phyloP scores from a whole-genome alignment of 2,329 filamentous ascomycete species.

The Fusarium newnesense region DNA sequence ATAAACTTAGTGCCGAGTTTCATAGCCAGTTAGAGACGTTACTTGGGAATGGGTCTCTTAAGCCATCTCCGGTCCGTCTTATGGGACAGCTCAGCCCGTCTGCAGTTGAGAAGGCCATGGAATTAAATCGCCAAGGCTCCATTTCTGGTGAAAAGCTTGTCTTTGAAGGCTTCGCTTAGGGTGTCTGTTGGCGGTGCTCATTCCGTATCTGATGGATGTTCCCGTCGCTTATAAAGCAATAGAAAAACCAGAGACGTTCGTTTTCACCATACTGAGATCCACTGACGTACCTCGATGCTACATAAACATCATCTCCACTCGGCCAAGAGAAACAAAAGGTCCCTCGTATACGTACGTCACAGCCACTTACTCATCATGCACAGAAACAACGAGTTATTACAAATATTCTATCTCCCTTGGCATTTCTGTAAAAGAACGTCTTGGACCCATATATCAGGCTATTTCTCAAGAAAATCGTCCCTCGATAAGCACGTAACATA shows the following conservation, averaged over 20 bases:
- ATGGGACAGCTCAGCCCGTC: constrained; percentile 8
- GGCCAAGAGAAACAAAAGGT: constrained; percentile 26
- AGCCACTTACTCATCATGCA: neutral
- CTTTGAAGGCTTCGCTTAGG: neutral
- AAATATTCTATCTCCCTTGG: neutral
- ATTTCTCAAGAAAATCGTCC: neutral
- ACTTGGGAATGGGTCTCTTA: neutral
- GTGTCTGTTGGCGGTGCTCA: accelerated
- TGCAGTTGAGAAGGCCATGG: constrained; percentile 9
- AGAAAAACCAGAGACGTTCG: neutral
- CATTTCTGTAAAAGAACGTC: neutral
- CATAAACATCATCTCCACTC: neutral
- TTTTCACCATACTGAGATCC: neutral
- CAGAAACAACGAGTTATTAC: neutral
- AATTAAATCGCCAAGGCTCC: constrained; percentile 14
- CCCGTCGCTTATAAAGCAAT: neutral
- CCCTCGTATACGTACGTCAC: neutral
- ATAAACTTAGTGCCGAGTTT: constrained; percentile 11
- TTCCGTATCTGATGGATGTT: neutral
- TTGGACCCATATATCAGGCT: neutral
- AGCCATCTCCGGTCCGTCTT: neutral
- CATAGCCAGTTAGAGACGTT: neutral
- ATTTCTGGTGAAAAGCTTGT: constrained; percentile 30
- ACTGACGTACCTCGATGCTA: neutral
- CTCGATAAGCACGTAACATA: neutral